A percentile compares a stretch with the other conserved stretches of the same genome.
These are phyloP conservation scores for Penicillium flavigenum DNA, from an alignment of 495 filamentous ascomycete species.

Conservation along the genomic window DNA sequence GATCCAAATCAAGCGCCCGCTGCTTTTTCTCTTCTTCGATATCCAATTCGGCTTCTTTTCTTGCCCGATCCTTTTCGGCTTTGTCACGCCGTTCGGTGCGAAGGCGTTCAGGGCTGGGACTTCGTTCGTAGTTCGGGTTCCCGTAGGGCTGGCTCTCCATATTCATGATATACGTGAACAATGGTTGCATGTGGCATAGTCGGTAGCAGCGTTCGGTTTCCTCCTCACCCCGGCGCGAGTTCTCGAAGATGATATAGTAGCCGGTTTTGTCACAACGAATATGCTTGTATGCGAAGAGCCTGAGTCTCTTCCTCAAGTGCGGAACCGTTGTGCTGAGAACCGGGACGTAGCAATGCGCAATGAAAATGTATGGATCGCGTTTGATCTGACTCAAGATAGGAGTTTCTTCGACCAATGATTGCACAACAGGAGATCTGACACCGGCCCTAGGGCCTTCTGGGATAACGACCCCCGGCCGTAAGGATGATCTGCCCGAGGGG, in stretches of 20 bases:
- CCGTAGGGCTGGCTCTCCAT: constrained; percentile 79
- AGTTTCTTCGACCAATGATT: constrained; percentile 57
- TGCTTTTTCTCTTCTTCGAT: constrained; percentile 83
- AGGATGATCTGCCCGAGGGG: constrained; percentile 64
- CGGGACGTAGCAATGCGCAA: constrained; percentile 80
- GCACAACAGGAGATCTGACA: constrained; percentile 43
- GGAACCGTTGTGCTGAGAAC: constrained; percentile 78
- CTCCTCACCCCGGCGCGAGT: constrained; percentile 68
- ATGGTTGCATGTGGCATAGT: constrained; percentile 65
- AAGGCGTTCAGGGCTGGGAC: constrained; percentile 56
- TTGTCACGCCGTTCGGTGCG: constrained; percentile 55
- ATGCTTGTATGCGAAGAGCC: constrained; percentile 70
- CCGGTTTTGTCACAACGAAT: constrained; percentile 80
- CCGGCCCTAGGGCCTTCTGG: constrained; percentile 49
- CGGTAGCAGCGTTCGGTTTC: constrained; percentile 76
- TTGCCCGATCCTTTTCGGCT: constrained; percentile 54
- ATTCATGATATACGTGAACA: constrained; percentile 91
- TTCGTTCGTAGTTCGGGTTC: constrained; percentile 64
- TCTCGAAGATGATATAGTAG: constrained; percentile 87
- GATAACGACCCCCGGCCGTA: constrained; percentile 38
- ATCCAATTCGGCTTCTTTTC: constrained; percentile 71
- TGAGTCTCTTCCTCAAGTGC: constrained; percentile 84
- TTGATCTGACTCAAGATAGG: constrained; percentile 66
- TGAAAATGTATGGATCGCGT: constrained; percentile 87
- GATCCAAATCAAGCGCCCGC: constrained; percentile 79